These are phyloP conservation scores for Coemansia sp. DNA, from an alignment of 192 early-diverging fungal genomes.

Conservation along the genomic window DNA sequence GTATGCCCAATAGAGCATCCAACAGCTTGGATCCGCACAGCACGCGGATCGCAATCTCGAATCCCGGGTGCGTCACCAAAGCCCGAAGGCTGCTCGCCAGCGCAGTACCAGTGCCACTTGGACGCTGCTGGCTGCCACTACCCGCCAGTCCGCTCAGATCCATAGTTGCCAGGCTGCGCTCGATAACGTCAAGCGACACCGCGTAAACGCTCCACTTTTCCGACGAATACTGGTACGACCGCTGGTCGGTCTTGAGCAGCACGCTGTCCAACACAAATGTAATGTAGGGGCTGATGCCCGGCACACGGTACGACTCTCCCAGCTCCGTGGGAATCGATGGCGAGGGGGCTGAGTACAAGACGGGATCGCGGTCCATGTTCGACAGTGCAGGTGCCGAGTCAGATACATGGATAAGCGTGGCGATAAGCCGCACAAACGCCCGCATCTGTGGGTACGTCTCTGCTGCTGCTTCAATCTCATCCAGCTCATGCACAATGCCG, in stretches of 20 bases:
- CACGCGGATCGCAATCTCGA: conserved; percentile 73
- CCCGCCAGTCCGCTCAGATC: conserved; percentile 58
- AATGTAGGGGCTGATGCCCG: conserved; percentile 78
- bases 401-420: conserved; percentile 64
- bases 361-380: conserved; percentile 40
- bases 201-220: conserved; percentile 76
- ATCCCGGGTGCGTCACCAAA: conserved; percentile 78
- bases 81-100: conserved; percentile 31
- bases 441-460: conserved; percentile 86
- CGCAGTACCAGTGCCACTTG: conserved; percentile 1
- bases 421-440: conserved; percentile 76
- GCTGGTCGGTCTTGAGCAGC: conserved; percentile 71
- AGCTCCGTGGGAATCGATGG: conserved; percentile 61
- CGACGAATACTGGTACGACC: conserved; percentile 61
- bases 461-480: conserved; percentile 73
- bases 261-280: conserved; percentile 82
- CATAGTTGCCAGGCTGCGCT: conserved; percentile 75
- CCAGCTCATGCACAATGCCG: conserved; percentile 74
- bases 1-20: conserved; percentile 66
- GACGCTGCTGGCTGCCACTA: conserved; percentile 4
- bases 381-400: conserved; percentile 36
- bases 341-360: conserved; percentile 29
- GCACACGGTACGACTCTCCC: conserved; percentile 65
- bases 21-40: conserved; percentile 74
- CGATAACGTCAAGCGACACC: conserved; percentile 64